Conservation (phyloP, 2,329 filamentous ascomycete species). For the Talaromyces amestolkiae region DNA sequence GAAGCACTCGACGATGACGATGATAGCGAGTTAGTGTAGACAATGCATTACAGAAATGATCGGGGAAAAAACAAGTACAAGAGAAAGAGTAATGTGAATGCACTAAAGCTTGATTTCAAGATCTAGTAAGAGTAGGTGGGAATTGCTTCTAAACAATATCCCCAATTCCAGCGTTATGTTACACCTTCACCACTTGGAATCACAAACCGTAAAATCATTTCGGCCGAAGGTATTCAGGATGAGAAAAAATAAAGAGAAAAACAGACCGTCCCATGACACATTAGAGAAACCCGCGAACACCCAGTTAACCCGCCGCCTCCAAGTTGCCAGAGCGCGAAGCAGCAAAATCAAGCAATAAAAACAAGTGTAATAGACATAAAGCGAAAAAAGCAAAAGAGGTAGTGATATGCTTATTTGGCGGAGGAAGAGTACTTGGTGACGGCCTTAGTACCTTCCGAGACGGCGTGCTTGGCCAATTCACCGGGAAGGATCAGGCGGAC, state of each 20-base stretch:
- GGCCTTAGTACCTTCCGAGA: conserved; percentile 99
- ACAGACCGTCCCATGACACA: conserved; percentile 50
- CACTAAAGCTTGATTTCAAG: conserved; percentile 37
- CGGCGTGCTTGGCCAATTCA: conserved; percentile 98
- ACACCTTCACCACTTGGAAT: conserved; percentile 44
- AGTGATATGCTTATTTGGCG: conserved; percentile 81
- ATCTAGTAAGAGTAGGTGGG: conserved; percentile 32
- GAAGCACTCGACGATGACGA: conserved; percentile 69
- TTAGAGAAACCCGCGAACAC: conserved; percentile 47
- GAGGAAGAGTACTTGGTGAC: conserved; percentile 99
- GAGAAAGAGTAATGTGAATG: conserved; percentile 21
- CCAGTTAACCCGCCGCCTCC: conserved; percentile 46
- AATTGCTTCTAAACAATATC: conserved; percentile 31
- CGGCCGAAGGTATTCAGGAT: conserved; percentile 26
- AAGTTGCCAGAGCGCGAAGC: conserved; percentile 41
- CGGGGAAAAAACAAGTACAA: background rate
- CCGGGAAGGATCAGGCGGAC: conserved; percentile 96
- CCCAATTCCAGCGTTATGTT: conserved; percentile 45
- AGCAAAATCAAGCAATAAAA: conserved; percentile 36
- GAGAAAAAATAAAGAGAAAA: conserved; percentile 30
- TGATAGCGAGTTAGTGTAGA: conserved; percentile 7
- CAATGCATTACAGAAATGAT: background rate
- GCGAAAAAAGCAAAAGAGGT: conserved; percentile 51
- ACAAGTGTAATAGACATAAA: conserved; percentile 29
- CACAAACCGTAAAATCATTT: conserved; percentile 43